Percentiles rank a stretch among this genome's conserved stretches.
These are phyloP conservation scores for Fusarium sororula DNA, from an alignment of 2,329 filamentous ascomycete species.

Conservation along the genomic window DNA sequence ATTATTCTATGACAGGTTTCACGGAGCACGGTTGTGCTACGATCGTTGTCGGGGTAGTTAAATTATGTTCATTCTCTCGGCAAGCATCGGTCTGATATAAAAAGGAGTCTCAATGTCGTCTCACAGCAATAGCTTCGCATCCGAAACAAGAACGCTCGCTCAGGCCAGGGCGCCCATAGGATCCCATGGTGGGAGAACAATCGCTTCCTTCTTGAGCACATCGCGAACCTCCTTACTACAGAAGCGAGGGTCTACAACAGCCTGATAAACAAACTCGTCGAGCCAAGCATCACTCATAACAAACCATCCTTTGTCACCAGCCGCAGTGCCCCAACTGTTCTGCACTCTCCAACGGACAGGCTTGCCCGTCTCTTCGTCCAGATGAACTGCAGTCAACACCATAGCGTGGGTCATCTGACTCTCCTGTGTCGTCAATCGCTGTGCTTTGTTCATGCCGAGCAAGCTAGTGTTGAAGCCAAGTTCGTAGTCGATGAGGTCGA, in stretches of 20 bases:
- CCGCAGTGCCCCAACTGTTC: constrained; percentile 80
- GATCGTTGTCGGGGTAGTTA: not conserved
- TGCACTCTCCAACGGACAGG: constrained; percentile 84
- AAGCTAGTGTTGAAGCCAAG: constrained; percentile 83
- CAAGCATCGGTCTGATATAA: not conserved
- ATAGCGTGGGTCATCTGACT: constrained; percentile 91
- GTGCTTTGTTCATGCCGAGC: constrained; percentile 78
- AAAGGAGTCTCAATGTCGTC: not conserved
- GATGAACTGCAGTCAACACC: constrained; percentile 87
- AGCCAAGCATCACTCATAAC: constrained; percentile 87
- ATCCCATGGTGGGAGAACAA: constrained; percentile 80
- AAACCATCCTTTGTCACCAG: constrained; percentile 84
- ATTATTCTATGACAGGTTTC: not conserved
- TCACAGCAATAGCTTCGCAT: not conserved
- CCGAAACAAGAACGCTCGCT: not conserved
- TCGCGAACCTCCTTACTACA: constrained; percentile 72
- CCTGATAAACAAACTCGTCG: constrained; percentile 86
- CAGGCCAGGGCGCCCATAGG: constrained; percentile 79
- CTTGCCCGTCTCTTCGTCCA: constrained; percentile 69
- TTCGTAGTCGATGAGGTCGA: constrained; percentile 78
- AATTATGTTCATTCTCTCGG: not conserved
- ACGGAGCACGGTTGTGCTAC: not conserved
- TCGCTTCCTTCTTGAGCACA: constrained; percentile 74
- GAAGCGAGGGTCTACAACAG: constrained; percentile 79
- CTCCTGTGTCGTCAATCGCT: constrained; percentile 77